phyloP scores from a whole-genome alignment of 2,329 filamentous ascomycete species.

The Aspergillus jensenii region DNA sequence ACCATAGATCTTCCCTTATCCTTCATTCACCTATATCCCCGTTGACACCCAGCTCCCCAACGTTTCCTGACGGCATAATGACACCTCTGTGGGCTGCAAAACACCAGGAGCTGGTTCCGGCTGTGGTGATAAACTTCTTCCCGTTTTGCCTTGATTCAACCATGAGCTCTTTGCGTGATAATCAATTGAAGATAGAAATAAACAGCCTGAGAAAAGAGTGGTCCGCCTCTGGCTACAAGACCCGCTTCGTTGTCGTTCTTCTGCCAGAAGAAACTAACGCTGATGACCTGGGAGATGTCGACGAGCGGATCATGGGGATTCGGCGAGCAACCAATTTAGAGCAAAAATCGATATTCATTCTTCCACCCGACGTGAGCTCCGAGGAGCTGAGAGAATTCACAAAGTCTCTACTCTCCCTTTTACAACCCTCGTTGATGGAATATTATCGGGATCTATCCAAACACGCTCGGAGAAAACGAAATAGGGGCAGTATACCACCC shows the following conservation, averaged over 20 bases:
- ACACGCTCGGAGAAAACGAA: slow-evolving; percentile 83
- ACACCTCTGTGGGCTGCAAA: slow-evolving; percentile 81
- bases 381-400: slow-evolving; percentile 73
- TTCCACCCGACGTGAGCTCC: slow-evolving; percentile 70
- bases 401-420: slow-evolving; percentile 67
- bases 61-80: slow-evolving; percentile 89
- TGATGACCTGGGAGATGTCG: slow-evolving; percentile 60
- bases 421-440: slow-evolving; percentile 76
- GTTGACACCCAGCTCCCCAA: slow-evolving; percentile 74
- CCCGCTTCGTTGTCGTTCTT: slow-evolving; percentile 73
- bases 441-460: slow-evolving; percentile 96
- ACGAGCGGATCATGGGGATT: slow-evolving; percentile 77
- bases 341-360: slow-evolving; percentile 79
- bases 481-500: slow-evolving; percentile 72
- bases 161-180: slow-evolving; percentile 77
- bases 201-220: slow-evolving; percentile 71
- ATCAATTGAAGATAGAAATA: slow-evolving; percentile 84
- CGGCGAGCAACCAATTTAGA: slow-evolving; percentile 78
- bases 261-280: slow-evolving; percentile 70
- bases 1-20: slow-evolving; percentile 51
- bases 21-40: slow-evolving; percentile 92
- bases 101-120: slow-evolving; percentile 80
- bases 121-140: slow-evolving; percentile 79
- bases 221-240: slow-evolving; percentile 63
- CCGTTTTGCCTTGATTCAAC: slow-evolving; percentile 69